Evolutionary conservation across 306 rosid genomes (phyloP), one percentile per base, ranked within the genome.

Genomic region (Malus asiatica): DNA sequence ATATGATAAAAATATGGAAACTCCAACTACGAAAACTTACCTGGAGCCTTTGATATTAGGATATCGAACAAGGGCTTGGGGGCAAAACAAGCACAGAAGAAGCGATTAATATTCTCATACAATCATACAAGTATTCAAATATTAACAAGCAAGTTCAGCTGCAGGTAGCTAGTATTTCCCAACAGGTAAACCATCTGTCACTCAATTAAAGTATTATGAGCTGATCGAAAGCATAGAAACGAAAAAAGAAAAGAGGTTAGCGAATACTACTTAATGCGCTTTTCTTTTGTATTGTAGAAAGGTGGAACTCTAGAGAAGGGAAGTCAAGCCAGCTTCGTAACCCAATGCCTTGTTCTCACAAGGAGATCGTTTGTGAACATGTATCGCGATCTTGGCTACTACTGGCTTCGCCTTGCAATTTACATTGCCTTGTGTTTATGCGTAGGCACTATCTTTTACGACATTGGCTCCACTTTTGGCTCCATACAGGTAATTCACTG

Each of bases 341-440:
- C 79, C 3, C 87, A 80, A 18, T 80, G 85, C 78, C 40, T 68
- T 8, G 87, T 83, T 60, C 79, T 83, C 29, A 83, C 82, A 14
- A 80, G 62, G 71, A 86, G 89, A 83, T 86, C 89, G 0, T 83
- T 80, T 55, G 85, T 83, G 29, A 86, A 86, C 72, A 86, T 86
- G 89, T 80, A 80, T 45, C 87, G 83, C 0, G 87, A 86, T 53
- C 73, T 86, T 9, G 89, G 89, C 70, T 86, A 86, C 75, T 86
- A 86, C 10, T 86, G 87, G 89, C 84, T 86, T 52, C 85, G 85
- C 9, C 87, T 86, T 71, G 83, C 77, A 44, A 68, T 86, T 53
- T 83, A 86, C 61, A 55, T 80, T 53, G 83, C 85, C 1, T 64
- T 86, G 79, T 83, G 85, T 65, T 44, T 86, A 45, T 80, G 85